Conservation (phyloP, 1,284 basidiomycete genomes). For the Cutaneotrichosporon dermatis region DNA sequence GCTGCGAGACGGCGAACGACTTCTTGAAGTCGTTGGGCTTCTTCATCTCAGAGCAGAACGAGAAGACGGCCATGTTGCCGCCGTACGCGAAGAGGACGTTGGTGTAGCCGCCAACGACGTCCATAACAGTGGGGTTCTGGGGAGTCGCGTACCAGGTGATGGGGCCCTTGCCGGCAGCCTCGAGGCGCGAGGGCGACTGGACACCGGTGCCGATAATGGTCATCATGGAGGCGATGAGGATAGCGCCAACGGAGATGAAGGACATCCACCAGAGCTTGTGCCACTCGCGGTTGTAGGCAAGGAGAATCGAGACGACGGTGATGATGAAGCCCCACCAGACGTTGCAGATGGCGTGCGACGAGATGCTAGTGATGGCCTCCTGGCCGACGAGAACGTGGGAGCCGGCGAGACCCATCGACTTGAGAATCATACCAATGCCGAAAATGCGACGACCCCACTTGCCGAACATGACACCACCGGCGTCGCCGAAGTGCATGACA, state of each 20-base stretch:
- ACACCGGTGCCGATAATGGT: slow-evolving; percentile 37
- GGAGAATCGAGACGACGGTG: slow-evolving; percentile 28
- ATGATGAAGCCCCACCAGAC: slow-evolving; percentile 40
- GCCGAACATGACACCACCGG: slow-evolving; percentile 40
- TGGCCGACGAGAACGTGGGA: slow-evolving; percentile 41
- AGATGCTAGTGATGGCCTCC: slow-evolving; percentile 34
- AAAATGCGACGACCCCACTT: slow-evolving; percentile 34
- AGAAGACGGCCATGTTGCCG: slow-evolving; percentile 42
- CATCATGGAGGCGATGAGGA: slow-evolving; percentile 35
- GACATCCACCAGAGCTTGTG: slow-evolving; percentile 37
- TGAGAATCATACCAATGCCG: slow-evolving; percentile 33
- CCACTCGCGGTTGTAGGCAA: slow-evolving; percentile 31
- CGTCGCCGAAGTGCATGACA: slow-evolving; percentile 43
- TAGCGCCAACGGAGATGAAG: slow-evolving; percentile 34
- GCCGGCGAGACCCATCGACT: slow-evolving; percentile 40
- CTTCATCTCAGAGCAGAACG: slow-evolving; percentile 43
- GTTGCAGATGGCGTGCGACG: slow-evolving; percentile 37
- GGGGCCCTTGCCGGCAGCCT: slow-evolving; percentile 22
- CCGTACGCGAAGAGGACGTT: slow-evolving; percentile 43
- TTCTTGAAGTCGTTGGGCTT: slow-evolving; percentile 44
- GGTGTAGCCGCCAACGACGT: slow-evolving; percentile 37
- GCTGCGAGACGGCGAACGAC: slow-evolving; percentile 39
- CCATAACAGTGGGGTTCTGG: slow-evolving; percentile 29
- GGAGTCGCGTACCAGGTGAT: slow-evolving; percentile 33
- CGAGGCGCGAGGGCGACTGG: slow-evolving; percentile 22